These are phyloP conservation scores for Chytriomyces sp. DNA, from an alignment of 192 early-diverging fungal genomes.

Conservation along the genomic window DNA sequence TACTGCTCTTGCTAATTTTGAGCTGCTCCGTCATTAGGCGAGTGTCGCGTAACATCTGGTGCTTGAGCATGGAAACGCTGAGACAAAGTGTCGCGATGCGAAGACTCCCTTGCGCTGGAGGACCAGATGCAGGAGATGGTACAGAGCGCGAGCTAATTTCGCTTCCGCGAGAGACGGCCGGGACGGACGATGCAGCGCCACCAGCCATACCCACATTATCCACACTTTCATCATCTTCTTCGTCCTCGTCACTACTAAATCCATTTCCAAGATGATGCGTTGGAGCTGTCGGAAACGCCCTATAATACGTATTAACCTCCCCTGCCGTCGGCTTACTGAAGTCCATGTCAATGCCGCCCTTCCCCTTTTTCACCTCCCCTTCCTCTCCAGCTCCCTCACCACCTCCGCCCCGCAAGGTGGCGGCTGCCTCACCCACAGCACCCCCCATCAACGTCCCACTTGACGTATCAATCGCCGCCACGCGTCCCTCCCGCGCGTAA, in stretches of 20 bases:
- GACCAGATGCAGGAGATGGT: neutral
- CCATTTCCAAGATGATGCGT: neutral
- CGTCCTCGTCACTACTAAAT: neutral
- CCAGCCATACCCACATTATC: neutral
- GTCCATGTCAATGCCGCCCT: neutral
- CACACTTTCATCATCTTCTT: neutral
- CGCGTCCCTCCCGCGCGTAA: too few relatives aligned
- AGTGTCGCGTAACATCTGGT: conserved; percentile 37
- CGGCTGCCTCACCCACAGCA: too few relatives aligned
- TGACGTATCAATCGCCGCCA: neutral
- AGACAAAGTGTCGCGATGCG: conserved; percentile 40
- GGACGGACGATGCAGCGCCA: neutral
- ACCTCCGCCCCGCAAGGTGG: too few relatives aligned
- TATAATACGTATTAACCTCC: neutral
- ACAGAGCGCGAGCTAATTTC: neutral
- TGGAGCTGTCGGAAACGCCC: neutral
- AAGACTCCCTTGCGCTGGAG: conserved; percentile 2
- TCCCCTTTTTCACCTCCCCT: neutral
- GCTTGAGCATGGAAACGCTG: conserved; percentile 46
- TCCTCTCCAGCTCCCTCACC: neutral
- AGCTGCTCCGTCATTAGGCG: conserved; percentile 27
- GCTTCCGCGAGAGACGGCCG: neutral
- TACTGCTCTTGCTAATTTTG: conserved; percentile 21
- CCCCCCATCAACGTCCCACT: too few relatives aligned
- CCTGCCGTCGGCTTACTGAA: neutral